Base-by-base conservation (phyloP, 139 green algal species). In the Coelastrella sp. region DNA sequence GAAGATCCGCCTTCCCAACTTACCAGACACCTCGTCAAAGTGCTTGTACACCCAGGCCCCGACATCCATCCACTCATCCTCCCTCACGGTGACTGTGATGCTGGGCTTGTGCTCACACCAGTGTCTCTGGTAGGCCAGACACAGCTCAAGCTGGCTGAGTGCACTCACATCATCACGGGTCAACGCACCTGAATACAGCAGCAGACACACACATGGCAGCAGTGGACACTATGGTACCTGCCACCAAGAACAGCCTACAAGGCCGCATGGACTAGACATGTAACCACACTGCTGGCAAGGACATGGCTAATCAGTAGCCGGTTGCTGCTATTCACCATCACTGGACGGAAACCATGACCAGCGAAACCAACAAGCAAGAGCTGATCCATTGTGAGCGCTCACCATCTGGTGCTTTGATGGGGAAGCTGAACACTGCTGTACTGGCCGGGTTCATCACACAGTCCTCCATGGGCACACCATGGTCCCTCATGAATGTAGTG, bases 101-200 rank as follows among this genome's bases (percentile, higher is more conserved):
- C 80, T 91, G 56, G 92, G 89, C 92, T 94, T 94, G 92, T 94
- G 92, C 82, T 94, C 92, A 84, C 92, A 94, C 89, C 89, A 94
- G 92, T 93, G 90, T 49, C 87, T 82, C 89, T 94, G 89, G 82
- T 94, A 94, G 25, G 76, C 76, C 49, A 94, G 92, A 70, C 92
- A 93, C 81, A 94, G 87, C 80, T 93, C 35, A 74, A 94, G 92
- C 81, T 94, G 92, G 56, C 20, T 75, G 56, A 94, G 85, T 6
- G 92, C 92, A 58, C 49, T 78, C 72, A 93, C 85, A 78, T 93
- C 92, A 65, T 94, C 92, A n/a, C 92, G 92, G 19, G 87, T 91
- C 7, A 93, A 56, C 5, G 91, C 88, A 49, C 35, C 35, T 49
- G 35, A 49, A 49, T 5, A 49, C 35, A 49, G 35, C 35, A 49